phyloP scores from a whole-genome alignment of 148 eudicot species.

The Rheum nobile region DNA sequence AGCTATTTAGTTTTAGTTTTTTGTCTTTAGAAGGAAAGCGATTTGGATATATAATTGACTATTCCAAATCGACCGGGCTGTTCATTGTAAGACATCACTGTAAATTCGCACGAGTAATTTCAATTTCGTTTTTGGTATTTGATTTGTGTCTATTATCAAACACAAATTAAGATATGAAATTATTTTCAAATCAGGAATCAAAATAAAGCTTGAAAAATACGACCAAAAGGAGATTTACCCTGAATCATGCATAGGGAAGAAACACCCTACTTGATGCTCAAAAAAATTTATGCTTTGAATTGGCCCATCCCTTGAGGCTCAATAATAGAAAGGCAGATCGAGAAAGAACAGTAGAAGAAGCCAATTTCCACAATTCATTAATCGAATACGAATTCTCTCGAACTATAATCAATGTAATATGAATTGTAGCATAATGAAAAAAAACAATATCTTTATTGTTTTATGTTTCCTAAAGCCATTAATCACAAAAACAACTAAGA shows the following conservation, averaged over 20 bases:
- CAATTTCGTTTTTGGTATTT: too few relatives aligned
- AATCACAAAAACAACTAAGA: background rate
- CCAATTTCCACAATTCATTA: background rate
- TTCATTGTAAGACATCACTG: too few relatives aligned
- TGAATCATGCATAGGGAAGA: background rate
- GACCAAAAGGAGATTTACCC: background rate
- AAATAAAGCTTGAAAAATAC: too few relatives aligned
- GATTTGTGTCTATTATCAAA: too few relatives aligned
- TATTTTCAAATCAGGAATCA: too few relatives aligned
- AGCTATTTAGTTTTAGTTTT: too few relatives aligned
- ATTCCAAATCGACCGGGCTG: too few relatives aligned
- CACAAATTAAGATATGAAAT: too few relatives aligned
- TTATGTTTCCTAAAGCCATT: background rate
- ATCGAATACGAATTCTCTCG: background rate
- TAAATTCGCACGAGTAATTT: too few relatives aligned
- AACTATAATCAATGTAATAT: background rate
- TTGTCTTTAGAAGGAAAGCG: too few relatives aligned
- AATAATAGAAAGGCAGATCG: background rate
- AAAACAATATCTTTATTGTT: constrained; percentile 2
- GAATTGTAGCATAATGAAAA: background rate
- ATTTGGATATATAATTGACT: too few relatives aligned
- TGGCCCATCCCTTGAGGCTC: background rate
- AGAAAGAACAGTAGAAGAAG: background rate
- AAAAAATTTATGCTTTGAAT: background rate
- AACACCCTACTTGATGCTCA: background rate